Percentiles rank a stretch among this genome's conserved stretches.
Evolutionary conservation across 345 rosid species (phyloP).

Genomic region (Erysimum cheiranthoides): DNA sequence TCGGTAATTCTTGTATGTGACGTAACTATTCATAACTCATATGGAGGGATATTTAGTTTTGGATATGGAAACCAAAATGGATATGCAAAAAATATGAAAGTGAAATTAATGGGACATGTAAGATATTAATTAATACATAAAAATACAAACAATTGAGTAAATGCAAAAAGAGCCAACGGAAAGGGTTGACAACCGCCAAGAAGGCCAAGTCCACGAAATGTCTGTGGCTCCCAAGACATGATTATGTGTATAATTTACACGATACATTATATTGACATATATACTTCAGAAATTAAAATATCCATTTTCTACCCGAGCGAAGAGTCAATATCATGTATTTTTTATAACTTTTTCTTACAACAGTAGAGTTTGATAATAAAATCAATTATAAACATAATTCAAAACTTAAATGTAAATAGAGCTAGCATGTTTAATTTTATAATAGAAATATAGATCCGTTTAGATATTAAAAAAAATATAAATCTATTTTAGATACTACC

Average conservation of each 20-base stretch:
- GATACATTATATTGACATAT: conserved; percentile 2
- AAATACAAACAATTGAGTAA: conserved; percentile 44
- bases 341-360: not conserved
- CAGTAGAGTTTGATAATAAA: not conserved
- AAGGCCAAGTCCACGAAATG: conserved; percentile 65
- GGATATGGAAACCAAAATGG: conserved; percentile 34
- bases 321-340: conserved; percentile 4
- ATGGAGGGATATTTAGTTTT: not conserved
- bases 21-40: conserved; percentile 29
- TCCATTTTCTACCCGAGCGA: conserved; percentile 4
- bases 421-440: not conserved
- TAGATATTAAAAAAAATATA: not conserved
- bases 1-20: conserved; percentile 37
- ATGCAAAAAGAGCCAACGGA: conserved; percentile 47
- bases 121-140: conserved; percentile 36
- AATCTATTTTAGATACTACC: not conserved
- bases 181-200: conserved; percentile 75
- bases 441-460: not conserved
- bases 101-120: conserved; percentile 24
- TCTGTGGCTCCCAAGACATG: conserved; percentile 43
- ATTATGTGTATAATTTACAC: conserved; percentile 13
- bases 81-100: conserved; percentile 39
- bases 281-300: not conserved
- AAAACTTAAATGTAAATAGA: not conserved
- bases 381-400: not conserved